Percentiles rank a stretch among this genome's conserved stretches.
phyloP scores from a whole-genome alignment of 83 land plant species.

The Picea mariana region DNA sequence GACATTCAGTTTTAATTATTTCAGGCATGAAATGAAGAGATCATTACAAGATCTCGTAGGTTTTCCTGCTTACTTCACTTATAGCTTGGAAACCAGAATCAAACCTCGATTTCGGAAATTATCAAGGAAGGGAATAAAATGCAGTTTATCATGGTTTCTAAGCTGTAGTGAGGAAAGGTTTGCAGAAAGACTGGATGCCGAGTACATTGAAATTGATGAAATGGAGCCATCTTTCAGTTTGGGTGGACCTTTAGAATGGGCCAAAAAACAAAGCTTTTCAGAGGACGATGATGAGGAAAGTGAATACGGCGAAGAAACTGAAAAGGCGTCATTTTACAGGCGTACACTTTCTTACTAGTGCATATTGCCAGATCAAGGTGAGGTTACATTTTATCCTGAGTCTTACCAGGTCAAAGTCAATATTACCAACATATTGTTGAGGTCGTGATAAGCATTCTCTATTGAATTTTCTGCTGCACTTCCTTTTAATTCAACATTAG shows the following conservation, averaged over 20 bases:
- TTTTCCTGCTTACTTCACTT: slow-evolving; percentile 40
- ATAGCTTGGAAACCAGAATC: slow-evolving; percentile 16
- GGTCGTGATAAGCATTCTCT: no score
- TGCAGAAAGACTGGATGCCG: slow-evolving; percentile 2
- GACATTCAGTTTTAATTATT: slow-evolving; percentile 38
- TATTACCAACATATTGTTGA: no score
- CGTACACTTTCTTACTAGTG: slow-evolving; percentile 35
- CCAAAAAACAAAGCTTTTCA: slow-evolving; percentile 35
- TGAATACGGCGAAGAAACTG: slow-evolving; percentile 14
- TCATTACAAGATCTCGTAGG: slow-evolving; percentile 40
- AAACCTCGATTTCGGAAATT: slow-evolving; percentile 7
- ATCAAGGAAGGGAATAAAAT: slow-evolving; percentile 23
- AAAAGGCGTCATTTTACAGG: slow-evolving; percentile 45
- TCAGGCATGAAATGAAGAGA: slow-evolving; percentile 45
- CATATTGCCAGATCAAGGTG: no score
- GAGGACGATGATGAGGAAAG: slow-evolving; percentile 59
- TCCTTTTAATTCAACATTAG: no score
- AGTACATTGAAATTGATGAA: not conserved
- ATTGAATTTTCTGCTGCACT: no score
- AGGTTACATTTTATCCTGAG: no score
- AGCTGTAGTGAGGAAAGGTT: slow-evolving; percentile 10
- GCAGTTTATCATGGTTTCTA: slow-evolving; percentile 11
- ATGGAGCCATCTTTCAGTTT: slow-evolving; percentile 32
- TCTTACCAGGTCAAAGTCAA: no score
- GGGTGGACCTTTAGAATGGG: slow-evolving; percentile 62